phyloP scores from a whole-genome alignment of 73 alveolate species.

The Paraurostyla sp. region DNA sequence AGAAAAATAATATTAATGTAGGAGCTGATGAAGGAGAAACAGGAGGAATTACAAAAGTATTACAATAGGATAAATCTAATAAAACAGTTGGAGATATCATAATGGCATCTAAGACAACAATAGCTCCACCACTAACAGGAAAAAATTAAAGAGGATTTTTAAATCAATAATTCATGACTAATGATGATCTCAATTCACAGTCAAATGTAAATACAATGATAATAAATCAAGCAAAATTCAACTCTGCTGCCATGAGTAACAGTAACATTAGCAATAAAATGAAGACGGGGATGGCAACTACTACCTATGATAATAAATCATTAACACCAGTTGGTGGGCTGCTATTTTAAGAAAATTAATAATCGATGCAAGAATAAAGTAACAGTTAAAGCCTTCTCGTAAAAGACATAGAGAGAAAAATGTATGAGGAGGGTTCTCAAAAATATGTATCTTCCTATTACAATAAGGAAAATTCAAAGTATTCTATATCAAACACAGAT shows the following conservation, averaged over 20 bases:
- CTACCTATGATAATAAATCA: too few relatives aligned
- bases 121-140: background rate
- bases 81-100: background rate
- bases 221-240: background rate
- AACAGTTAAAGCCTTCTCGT: background rate
- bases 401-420: background rate
- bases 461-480: background rate
- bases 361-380: background rate
- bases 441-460: conserved; percentile 20
- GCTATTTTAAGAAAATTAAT: too few relatives aligned
- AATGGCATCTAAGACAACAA: background rate
- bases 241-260: background rate
- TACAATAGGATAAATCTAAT: background rate
- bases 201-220: conserved; percentile 7
- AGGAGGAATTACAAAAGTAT: too few relatives aligned
- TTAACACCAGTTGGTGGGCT: too few relatives aligned
- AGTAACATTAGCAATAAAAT: background rate
- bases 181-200: background rate
- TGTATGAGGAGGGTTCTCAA: conserved; percentile 1
- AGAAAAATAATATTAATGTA: too few relatives aligned
- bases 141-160: background rate
- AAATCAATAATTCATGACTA: background rate
- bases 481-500: background rate
- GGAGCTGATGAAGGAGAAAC: too few relatives aligned
- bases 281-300: too few relatives aligned